Conservation (phyloP, 352 stramenopile species). For the Aphanomyces stellatus region DNA sequence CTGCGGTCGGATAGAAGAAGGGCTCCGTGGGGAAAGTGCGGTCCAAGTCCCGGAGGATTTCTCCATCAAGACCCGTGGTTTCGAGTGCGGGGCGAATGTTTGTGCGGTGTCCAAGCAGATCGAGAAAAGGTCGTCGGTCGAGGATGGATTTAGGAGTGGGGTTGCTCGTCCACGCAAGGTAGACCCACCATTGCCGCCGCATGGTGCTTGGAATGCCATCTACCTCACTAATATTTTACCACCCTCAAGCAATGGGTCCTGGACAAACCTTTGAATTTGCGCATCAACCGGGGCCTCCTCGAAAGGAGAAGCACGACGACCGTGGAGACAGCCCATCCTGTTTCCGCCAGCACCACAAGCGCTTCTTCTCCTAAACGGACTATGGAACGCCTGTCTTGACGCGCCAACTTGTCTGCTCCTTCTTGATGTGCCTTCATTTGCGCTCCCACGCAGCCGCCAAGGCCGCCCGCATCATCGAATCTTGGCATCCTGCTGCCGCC, state of each 20-base stretch:
- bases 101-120: background rate
- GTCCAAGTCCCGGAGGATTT: conserved; percentile 62
- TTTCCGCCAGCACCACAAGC: conserved; percentile 31
- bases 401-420: background rate
- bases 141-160: background rate
- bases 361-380: background rate
- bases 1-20: conserved; percentile 43
- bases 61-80: conserved; percentile 58
- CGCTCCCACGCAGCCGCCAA: no score
- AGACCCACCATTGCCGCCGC: conserved; percentile 5
- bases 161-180: background rate
- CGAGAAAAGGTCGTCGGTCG: no score
- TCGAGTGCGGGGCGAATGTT: conserved; percentile 26
- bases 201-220: conserved; percentile 3
- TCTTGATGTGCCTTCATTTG: background rate
- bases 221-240: background rate
- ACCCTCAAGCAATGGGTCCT: background rate
- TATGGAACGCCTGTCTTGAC: background rate
- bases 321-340: conserved; percentile 23
- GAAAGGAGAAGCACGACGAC: background rate
- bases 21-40: conserved; percentile 52
- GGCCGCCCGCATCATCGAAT: no score
- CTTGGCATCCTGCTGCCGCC: background rate
- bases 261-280: background rate
- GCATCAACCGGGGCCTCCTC: background rate